Percentiles rank a stretch among this genome's conserved stretches.
These are phyloP conservation scores for Bipolaris gigantea DNA, from an alignment of 2,329 filamentous ascomycete genomes.

Conservation along the genomic window DNA sequence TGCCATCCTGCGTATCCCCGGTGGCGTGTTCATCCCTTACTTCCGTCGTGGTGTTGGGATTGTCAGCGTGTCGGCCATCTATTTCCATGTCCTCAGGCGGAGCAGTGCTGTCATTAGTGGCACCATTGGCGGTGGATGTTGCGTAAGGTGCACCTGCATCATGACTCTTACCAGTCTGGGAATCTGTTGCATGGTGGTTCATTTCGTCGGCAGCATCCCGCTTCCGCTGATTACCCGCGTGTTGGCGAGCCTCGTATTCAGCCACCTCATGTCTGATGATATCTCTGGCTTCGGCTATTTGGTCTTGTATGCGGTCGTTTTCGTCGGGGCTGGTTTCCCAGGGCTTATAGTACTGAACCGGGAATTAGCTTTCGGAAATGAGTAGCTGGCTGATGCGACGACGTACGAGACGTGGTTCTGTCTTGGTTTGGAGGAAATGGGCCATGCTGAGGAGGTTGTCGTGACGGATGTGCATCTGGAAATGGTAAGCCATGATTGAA, in stretches of 20 bases:
- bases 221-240: slow-evolving; percentile 32
- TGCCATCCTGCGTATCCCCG: slow-evolving; percentile 23
- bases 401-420: slow-evolving; percentile 74
- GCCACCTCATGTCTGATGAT: slow-evolving; percentile 66
- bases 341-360: slow-evolving; percentile 75
- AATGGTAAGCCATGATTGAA: slow-evolving; percentile 18
- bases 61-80: slow-evolving; percentile 28
- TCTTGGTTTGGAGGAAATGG: slow-evolving; percentile 70
- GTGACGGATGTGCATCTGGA: slow-evolving; percentile 74
- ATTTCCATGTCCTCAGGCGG: slow-evolving; percentile 29
- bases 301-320: slow-evolving; percentile 69
- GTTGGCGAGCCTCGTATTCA: slow-evolving; percentile 58
- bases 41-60: slow-evolving; percentile 22
- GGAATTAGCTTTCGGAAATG: slow-evolving; percentile 21
- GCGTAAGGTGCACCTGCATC: slow-evolving; percentile 25
- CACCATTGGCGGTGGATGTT: slow-evolving; percentile 25
- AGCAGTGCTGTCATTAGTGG: slow-evolving; percentile 28
- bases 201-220: slow-evolving; percentile 16
- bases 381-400: not conserved
- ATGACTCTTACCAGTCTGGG: slow-evolving; percentile 29
- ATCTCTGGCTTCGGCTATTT: slow-evolving; percentile 67
- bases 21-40: slow-evolving; percentile 18
- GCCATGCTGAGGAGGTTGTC: slow-evolving; percentile 71
- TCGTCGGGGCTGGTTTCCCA: slow-evolving; percentile 73
- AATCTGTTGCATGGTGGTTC: slow-evolving; percentile 21